phyloP scores from a whole-genome alignment of 495 filamentous ascomycete genomes.

The Penicillium macrosclerotiorum region DNA sequence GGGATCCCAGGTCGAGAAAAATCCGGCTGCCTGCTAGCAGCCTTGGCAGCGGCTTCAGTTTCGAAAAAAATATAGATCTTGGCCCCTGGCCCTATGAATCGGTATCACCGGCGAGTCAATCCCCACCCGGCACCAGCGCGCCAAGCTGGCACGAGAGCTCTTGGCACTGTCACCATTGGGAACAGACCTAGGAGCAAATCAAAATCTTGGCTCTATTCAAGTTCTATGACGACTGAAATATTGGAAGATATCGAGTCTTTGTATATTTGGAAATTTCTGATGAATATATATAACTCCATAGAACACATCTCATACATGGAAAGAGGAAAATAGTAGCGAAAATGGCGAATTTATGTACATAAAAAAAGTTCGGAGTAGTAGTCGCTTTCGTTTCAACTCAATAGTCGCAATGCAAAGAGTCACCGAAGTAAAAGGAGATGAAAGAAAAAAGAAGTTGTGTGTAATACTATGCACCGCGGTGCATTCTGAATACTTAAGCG shows the following conservation, averaged over 20 bases:
- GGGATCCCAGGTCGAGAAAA: too few species aligned
- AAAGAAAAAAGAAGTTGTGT: neutral
- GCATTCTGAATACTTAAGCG: neutral
- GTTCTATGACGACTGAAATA: too few species aligned
- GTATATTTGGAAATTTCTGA: neutral
- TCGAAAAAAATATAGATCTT: neutral
- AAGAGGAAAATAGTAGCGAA: neutral
- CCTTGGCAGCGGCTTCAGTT: neutral
- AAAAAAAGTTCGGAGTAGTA: neutral
- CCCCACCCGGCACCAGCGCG: neutral
- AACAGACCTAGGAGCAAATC: neutral
- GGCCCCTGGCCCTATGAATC: neutral
- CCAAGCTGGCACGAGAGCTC: neutral
- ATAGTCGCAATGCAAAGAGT: neutral
- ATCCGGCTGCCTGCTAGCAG: neutral
- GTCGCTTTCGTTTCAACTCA: neutral
- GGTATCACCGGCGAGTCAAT: neutral
- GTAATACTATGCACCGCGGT: neutral
- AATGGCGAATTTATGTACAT: neutral
- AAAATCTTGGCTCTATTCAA: neutral
- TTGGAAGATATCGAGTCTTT: too few species aligned
- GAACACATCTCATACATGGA: neutral
- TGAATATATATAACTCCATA: neutral
- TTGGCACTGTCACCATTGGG: neutral
- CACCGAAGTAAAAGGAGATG: neutral